A percentile compares a stretch with the other conserved stretches of the same genome.
Evolutionary conservation across 2,329 filamentous ascomycete species (phyloP).

Genomic region (Alternaria sp.): DNA sequence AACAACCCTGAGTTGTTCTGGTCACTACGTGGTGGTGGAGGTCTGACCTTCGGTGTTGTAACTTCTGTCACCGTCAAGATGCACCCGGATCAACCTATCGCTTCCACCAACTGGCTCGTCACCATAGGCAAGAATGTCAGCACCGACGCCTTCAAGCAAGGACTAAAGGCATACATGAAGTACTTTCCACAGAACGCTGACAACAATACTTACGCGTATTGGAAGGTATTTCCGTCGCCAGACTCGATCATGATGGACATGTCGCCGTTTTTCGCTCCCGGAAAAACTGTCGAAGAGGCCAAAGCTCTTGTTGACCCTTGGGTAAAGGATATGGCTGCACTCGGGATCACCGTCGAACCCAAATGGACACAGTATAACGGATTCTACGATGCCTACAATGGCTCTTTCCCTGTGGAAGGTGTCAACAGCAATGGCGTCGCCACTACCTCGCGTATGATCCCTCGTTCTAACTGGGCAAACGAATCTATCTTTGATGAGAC

Average conservation of each 20-base stretch:
- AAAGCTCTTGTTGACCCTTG: background rate
- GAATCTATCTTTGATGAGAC: background rate
- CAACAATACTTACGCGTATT: background rate
- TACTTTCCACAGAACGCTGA: conserved; percentile 1
- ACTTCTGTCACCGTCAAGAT: conserved; percentile 1
- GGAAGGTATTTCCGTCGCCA: background rate
- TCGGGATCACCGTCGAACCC: background rate
- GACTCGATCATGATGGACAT: conserved; percentile 3
- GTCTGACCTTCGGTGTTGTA: conserved; percentile 3
- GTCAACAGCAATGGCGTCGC: background rate
- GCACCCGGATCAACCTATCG: conserved; percentile 1
- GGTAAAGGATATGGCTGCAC: background rate
- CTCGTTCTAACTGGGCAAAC: conserved; percentile 1
- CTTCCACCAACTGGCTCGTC: conserved; percentile 4
- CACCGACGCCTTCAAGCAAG: background rate
- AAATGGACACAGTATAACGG: conserved; percentile 1
- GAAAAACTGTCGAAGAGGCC: conserved; percentile 1
- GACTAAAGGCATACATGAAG: conserved; percentile 2
- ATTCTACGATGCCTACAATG: conserved; percentile 4
- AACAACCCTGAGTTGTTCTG: conserved; percentile 17
- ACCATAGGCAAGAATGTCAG: background rate
- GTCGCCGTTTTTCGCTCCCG: conserved; percentile 4
- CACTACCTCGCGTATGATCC: background rate
- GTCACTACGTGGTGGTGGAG: background rate
- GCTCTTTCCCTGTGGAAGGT: background rate